Evolutionary conservation across 108 stramenopile genomes (phyloP), one percentile per base, ranked within the genome.

Genomic region (Nitzschia palea): DNA sequence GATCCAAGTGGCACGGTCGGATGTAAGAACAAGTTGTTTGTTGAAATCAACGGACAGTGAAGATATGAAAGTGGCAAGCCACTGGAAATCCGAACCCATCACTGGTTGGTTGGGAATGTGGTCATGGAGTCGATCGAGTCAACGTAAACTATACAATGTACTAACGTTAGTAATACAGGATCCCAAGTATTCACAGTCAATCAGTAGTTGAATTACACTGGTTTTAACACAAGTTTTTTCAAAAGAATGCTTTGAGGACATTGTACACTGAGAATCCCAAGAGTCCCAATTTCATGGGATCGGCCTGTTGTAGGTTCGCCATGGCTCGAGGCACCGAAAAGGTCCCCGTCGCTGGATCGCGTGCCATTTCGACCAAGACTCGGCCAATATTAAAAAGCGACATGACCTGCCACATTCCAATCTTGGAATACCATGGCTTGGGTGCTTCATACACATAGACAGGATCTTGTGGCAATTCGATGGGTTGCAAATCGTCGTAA

Each of bases 241-340:
- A 76, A 44, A 78, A 55, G 47, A 78, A 78, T 17, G 56, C 44
- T 48, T 50, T 36, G 30, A 73, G 32, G n/a, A 78, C 25, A 36
- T 71, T 70, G 59, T 73, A 78, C 17, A 73, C 67, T 20, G 65
- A 55, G 32, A 73, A 63, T 30, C 45, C 67, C 40, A 78, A 44
- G 25, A 78, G 10, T 12, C 63, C 77, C 51, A 67, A 9, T 45
- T 73, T 44, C 59, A 27, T 40, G 1, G 58, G 31, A 25, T 61
- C 42, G 15, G 62, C 35, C 10, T 22, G 23, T 34, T 68, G 55
- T 28, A 59, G 22, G 32, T 71, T 73, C 14, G 67, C 77, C 44
- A 45, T 27, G 55, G 42, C 61, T 22, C 32, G 44, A 30, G 20
- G 53, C 15, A 20, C 44, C 15, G 2, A 36, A 26, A 68, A 62